These are phyloP conservation scores for Avena atlantica DNA, from an alignment of 176 grass and related monocot species.

Conservation along the genomic window DNA sequence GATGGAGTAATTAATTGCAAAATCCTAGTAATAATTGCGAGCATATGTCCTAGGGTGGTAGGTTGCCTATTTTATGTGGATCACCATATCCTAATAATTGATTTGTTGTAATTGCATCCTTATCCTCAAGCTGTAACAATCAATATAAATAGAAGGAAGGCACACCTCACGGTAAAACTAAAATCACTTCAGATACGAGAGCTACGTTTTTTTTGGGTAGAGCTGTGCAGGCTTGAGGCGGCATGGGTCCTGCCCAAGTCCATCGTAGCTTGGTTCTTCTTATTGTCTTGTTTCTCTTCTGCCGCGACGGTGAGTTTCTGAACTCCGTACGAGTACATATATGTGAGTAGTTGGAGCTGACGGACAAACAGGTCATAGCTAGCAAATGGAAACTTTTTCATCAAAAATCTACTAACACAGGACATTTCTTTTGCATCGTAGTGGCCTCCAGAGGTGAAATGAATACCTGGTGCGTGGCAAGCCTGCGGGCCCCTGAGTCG, in stretches of 20 bases:
- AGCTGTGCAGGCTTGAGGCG: neutral
- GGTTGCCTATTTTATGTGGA: neutral
- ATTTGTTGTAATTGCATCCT: neutral
- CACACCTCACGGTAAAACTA: neutral
- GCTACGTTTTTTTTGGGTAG: neutral
- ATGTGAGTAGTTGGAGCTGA: neutral
- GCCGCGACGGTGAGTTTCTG: neutral
- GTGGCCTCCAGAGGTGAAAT: too few relatives aligned
- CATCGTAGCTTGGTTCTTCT: neutral
- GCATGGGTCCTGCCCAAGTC: neutral
- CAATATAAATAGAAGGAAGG: neutral
- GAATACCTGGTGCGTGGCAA: neutral
- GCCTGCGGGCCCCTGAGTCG: neutral
- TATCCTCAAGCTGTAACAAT: neutral
- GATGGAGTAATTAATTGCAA: neutral
- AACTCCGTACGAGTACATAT: neutral
- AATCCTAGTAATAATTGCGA: neutral
- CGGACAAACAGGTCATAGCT: too few relatives aligned
- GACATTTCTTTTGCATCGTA: neutral
- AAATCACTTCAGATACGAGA: neutral
- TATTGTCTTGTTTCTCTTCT: neutral
- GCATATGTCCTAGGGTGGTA: neutral
- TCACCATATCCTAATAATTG: neutral
- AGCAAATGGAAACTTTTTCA: neutral
- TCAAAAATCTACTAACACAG: neutral